Base-by-base conservation (phyloP, 306 rosid species). In the Gynostemma pentaphyllum region DNA sequence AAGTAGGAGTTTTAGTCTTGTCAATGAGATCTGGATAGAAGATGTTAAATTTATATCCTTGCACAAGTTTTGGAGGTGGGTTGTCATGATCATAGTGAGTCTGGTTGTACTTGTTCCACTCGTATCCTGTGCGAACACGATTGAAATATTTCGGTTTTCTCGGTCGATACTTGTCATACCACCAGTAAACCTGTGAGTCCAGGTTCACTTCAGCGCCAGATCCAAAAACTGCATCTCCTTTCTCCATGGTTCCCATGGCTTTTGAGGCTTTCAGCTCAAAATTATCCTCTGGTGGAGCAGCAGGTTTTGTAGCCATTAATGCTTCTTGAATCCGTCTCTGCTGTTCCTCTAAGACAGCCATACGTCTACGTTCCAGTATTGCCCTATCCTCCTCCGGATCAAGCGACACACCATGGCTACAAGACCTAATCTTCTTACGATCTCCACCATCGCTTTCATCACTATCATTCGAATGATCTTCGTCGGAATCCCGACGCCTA, bases 31-130 rank as follows among this genome's bases (percentile, higher is more conserved):
- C 95, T 0, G 97, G 94, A 78, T 90, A 87, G 75, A 90, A 90
- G 60, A 90, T 87, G 70, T 90, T 87, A 39, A 90, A 90, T 53
- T 90, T 87, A 68, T 90, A 87, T 2, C 97, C 97, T 67, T 90
- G 97, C 27, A 90, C 97, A 64, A 84, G 76, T 82, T 90, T 90
- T 2, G 97, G 95, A 49, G 97, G 97, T 40, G 94, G 97, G 71
- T 90, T 90, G 78, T 90, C 97, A 29, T 90, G 97, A 74, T 90
- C 97, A 45, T 87, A 90, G 76, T 90, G 97, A 70, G 97, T 90
- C n/a, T n/a, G n/a, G n/a, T n/a, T n/a, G n/a, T n/a, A n/a, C n/a
- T n/a, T n/a, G n/a, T n/a, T n/a, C n/a, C 97, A 90, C 74, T 90
- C 97, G 7, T 90, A 90, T 55, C 95, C 97, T 0, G 94, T 90